Conservation (phyloP, 495 filamentous ascomycete genomes). For the Podospora didyma region DNA sequence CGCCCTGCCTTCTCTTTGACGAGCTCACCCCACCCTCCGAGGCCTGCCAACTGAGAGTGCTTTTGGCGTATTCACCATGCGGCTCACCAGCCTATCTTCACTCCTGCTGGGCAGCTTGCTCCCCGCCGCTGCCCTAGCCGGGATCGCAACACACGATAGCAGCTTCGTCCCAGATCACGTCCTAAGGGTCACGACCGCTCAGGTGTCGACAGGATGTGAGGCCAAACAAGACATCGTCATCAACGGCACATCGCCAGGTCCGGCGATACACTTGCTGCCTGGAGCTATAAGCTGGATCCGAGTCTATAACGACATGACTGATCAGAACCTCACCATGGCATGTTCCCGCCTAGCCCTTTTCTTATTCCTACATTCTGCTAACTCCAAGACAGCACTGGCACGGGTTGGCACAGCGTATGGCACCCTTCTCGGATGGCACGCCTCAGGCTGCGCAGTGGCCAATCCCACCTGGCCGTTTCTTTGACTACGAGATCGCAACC, state of each 20-base stretch:
- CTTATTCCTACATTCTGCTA: not conserved
- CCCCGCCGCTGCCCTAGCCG: not conserved
- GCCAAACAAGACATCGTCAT: constrained; percentile 41
- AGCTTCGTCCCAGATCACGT: constrained; percentile 48
- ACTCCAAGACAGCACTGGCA: constrained; percentile 53
- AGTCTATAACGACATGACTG: constrained; percentile 55
- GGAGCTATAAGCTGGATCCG: constrained; percentile 52
- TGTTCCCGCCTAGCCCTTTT: not conserved
- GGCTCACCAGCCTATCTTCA: not conserved
- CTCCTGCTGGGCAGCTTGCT: constrained; percentile 8
- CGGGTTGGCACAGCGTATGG: constrained; percentile 50
- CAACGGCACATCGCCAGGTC: constrained; percentile 53
- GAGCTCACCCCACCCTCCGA: not conserved
- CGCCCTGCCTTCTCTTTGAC: not conserved
- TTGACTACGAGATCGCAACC: constrained; percentile 57
- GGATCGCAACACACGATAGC: constrained; percentile 28
- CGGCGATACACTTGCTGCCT: constrained; percentile 43
- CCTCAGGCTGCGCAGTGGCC: constrained; percentile 54
- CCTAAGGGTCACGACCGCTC: constrained; percentile 39
- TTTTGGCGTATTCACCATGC: too few relatives aligned
- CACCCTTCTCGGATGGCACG: constrained; percentile 55
- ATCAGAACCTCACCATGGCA: constrained; percentile 52
- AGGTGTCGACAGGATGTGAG: constrained; percentile 41
- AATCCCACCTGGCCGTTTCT: constrained; percentile 54
- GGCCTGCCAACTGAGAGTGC: too few relatives aligned